Evolutionary conservation across 2,329 filamentous ascomycete species (phyloP).

Genomic region (Cladosporium sp.): DNA sequence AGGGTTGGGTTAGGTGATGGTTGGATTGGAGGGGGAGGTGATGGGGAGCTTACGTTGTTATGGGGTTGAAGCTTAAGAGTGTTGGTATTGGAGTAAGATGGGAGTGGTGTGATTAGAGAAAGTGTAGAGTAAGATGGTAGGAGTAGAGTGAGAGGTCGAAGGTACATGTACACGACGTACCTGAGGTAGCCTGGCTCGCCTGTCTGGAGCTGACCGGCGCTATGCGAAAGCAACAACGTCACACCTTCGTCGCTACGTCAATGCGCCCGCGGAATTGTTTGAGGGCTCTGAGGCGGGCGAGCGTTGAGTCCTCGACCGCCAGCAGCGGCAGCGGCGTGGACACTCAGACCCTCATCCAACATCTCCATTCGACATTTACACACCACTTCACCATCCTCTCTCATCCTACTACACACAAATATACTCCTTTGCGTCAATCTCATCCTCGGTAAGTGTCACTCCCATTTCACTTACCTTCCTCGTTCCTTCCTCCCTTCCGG

Average conservation of each 20-base stretch:
- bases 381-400: too few species aligned
- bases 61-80: background rate
- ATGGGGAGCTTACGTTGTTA: background rate
- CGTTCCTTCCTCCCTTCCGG: background rate
- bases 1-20: conserved; percentile 10
- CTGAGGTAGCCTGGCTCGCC: background rate
- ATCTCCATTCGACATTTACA: too few species aligned
- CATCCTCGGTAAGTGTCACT: too few species aligned
- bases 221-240: too few species aligned
- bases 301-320: too few species aligned
- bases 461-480: too few species aligned
- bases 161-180: background rate
- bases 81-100: too few species aligned
- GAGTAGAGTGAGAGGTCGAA: background rate
- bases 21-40: background rate
- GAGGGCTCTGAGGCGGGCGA: too few species aligned
- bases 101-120: background rate
- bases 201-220: background rate
- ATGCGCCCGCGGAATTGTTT: background rate
- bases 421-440: too few species aligned
- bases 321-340: too few species aligned
- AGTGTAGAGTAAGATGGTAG: background rate
- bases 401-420: too few species aligned
- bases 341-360: too few species aligned
- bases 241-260: background rate